These are phyloP conservation scores for Oryza officinalis DNA, from an alignment of 176 grass and related monocot species.

Conservation along the genomic window DNA sequence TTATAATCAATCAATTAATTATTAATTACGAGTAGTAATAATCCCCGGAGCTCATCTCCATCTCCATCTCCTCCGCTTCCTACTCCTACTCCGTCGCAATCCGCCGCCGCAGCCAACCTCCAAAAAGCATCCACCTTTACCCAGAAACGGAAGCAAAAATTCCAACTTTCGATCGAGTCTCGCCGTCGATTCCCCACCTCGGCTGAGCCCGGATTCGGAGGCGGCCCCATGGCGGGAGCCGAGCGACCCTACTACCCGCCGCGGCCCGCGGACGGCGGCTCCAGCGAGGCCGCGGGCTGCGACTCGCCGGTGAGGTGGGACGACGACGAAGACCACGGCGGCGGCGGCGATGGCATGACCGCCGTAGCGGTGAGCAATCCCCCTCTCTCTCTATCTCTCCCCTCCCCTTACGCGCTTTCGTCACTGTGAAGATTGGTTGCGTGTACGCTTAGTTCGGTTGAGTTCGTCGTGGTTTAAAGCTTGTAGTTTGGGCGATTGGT, in stretches of 20 bases:
- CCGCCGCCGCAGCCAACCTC: not conserved
- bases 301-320: slow-evolving; percentile 35
- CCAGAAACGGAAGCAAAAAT: not conserved
- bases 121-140: slow-evolving; percentile 8
- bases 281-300: not conserved
- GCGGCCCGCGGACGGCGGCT: not conserved
- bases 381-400: not conserved
- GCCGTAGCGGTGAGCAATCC: slow-evolving; percentile 37
- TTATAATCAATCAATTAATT: not conserved
- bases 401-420: not conserved
- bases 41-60: not conserved
- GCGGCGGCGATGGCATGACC: not conserved
- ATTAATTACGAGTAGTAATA: not conserved
- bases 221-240: slow-evolving; percentile 29
- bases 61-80: not conserved
- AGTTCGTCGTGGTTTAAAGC: not conserved
- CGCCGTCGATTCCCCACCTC: not conserved
- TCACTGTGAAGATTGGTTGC: slow-evolving; percentile 27
- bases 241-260: not conserved
- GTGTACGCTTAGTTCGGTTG: slow-evolving; percentile 17
- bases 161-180: not conserved
- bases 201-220: not conserved
- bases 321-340: slow-evolving; percentile 4
- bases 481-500: slow-evolving; percentile 3
- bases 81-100: not conserved